These are phyloP conservation scores for Saturnispora sekii DNA, from an alignment of 805 yeast genomes.

Conservation along the genomic window DNA sequence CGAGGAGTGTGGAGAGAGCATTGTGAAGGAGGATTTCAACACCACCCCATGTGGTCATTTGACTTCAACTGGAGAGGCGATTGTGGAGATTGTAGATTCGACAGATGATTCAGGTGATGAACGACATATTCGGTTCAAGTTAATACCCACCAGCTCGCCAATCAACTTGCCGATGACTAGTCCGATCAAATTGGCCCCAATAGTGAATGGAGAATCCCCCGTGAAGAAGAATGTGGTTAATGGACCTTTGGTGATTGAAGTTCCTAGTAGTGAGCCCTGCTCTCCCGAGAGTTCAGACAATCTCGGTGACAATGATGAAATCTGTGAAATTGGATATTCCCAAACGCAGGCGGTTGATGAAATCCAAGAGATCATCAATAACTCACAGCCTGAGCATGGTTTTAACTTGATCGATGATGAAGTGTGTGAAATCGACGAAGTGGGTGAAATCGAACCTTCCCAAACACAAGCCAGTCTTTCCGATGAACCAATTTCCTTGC, in stretches of 20 bases:
- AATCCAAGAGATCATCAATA: background rate
- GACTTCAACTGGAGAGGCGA: background rate
- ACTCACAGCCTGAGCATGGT: too few species aligned
- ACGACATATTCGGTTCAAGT: background rate
- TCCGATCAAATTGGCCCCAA: background rate
- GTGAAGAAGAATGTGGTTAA: background rate
- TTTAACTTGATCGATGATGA: background rate
- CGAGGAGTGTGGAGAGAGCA: background rate
- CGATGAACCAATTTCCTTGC: too few species aligned
- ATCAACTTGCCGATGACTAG: background rate
- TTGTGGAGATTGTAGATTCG: conserved; percentile 9
- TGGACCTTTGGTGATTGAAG: conserved; percentile 1
- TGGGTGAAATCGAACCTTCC: background rate
- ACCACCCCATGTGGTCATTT: too few species aligned
- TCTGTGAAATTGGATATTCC: conserved; percentile 13
- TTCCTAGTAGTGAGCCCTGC: conserved; percentile 1
- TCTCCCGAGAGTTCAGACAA: background rate
- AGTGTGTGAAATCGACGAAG: background rate
- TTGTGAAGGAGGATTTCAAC: background rate
- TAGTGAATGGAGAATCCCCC: background rate
- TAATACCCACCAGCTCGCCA: conserved; percentile 10
- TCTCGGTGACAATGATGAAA: conserved; percentile 23
- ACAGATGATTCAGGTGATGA: background rate
- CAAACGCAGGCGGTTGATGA: conserved; percentile 19
- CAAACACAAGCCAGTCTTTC: too few species aligned